Conservation (phyloP, 2,329 filamentous ascomycete species). For the Aureobasidium sp. region DNA sequence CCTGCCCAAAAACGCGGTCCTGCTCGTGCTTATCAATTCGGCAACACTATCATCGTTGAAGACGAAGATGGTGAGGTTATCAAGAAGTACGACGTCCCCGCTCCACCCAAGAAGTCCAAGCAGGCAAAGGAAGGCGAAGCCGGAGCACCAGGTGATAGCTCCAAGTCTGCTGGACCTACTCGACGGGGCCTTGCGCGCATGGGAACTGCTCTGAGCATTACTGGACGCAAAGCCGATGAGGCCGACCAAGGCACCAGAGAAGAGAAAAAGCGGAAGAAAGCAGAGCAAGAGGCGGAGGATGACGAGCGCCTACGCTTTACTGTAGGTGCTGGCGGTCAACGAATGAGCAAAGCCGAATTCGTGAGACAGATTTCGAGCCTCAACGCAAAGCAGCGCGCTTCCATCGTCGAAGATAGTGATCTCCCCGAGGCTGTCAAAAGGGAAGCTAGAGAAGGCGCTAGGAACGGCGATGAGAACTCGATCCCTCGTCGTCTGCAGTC, state of each 20-base stretch:
- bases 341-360: slow-evolving; percentile 77
- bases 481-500: slow-evolving; percentile 24
- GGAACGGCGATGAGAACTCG: background rate
- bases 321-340: slow-evolving; percentile 62
- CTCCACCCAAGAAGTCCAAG: slow-evolving; percentile 41
- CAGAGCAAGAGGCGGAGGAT: slow-evolving; percentile 46
- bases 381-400: slow-evolving; percentile 57
- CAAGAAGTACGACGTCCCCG: slow-evolving; percentile 71
- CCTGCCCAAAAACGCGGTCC: slow-evolving; percentile 50
- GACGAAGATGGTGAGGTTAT: slow-evolving; percentile 81
- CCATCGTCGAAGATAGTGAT: slow-evolving; percentile 41
- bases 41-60: slow-evolving; percentile 84
- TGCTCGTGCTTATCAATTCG: slow-evolving; percentile 78
- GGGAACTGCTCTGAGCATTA: slow-evolving; percentile 50
- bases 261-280: slow-evolving; percentile 21
- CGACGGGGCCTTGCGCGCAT: slow-evolving; percentile 41
- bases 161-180: slow-evolving; percentile 30
- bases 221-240: slow-evolving; percentile 26
- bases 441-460: slow-evolving; percentile 38
- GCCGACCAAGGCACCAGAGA: slow-evolving; percentile 24
- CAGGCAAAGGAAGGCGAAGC: slow-evolving; percentile 33
- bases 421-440: slow-evolving; percentile 42
- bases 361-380: slow-evolving; percentile 66
- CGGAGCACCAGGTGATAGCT: slow-evolving; percentile 16
- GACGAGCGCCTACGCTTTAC: slow-evolving; percentile 70